These are phyloP conservation scores for Phalaenopsis aphrodite DNA, from an alignment of 106 monocot genomes.

Conservation along the genomic window DNA sequence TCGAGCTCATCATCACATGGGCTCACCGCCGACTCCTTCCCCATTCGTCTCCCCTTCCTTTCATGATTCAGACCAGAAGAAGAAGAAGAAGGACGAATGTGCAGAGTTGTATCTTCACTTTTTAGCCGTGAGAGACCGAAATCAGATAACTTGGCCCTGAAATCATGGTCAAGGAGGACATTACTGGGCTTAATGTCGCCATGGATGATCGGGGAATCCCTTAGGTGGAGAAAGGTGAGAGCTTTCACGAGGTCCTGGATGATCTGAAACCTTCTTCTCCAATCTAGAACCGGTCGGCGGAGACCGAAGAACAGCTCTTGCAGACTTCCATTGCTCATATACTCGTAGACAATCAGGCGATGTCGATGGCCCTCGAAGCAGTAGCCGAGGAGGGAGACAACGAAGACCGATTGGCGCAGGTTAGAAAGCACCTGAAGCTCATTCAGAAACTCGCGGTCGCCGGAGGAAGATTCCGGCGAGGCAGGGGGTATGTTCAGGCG, in stretches of 20 bases:
- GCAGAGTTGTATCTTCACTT: slow-evolving; percentile 19
- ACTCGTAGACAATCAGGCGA: slow-evolving; percentile 45
- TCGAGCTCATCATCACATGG: not conserved
- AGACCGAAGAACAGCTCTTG: slow-evolving; percentile 42
- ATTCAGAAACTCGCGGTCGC: slow-evolving; percentile 30
- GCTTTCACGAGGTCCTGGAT: slow-evolving; percentile 45
- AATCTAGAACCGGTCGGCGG: not conserved
- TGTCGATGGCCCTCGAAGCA: slow-evolving; percentile 24
- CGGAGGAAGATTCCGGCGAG: too few species aligned
- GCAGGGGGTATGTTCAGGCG: not conserved
- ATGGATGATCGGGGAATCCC: slow-evolving; percentile 78
- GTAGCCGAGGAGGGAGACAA: slow-evolving; percentile 52
- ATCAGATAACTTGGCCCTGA: slow-evolving; percentile 61
- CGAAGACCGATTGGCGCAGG: slow-evolving; percentile 30
- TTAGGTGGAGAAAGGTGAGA: slow-evolving; percentile 55
- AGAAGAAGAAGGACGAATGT: slow-evolving; percentile 8
- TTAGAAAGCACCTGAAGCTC: slow-evolving; percentile 33
- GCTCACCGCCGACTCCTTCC: slow-evolving; percentile 52
- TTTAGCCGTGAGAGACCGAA: slow-evolving; percentile 64
- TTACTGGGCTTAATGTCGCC: slow-evolving; percentile 95
- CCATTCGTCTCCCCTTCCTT: not conserved
- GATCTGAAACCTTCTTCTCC: slow-evolving; percentile 36
- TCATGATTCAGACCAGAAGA: not conserved
- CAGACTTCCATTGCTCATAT: slow-evolving; percentile 43
- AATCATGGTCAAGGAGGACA: slow-evolving; percentile 50